Evolutionary conservation across 2,329 filamentous ascomycete genomes (phyloP).

Genomic region (Nectriaceae sp.): DNA sequence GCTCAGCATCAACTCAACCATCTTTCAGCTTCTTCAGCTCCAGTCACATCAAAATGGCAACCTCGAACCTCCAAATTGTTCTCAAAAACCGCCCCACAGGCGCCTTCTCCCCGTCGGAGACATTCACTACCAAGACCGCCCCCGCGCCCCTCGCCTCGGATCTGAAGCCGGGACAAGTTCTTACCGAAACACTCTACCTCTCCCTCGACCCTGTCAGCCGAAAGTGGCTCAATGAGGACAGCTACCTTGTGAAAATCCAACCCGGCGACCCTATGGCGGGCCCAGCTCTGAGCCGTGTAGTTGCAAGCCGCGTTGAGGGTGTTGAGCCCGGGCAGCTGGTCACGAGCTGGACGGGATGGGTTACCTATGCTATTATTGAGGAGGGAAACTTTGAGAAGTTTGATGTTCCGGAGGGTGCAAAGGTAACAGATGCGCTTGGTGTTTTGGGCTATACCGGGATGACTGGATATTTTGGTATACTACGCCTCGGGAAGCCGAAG

Average conservation of each 20-base stretch:
- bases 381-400: constrained; percentile 43
- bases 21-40: constrained; percentile 4
- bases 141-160: constrained; percentile 47
- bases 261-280: constrained; percentile 63
- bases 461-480: constrained; percentile 70
- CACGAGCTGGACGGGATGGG: constrained; percentile 56
- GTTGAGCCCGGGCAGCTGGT: constrained; percentile 37
- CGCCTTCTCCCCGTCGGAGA: constrained; percentile 59
- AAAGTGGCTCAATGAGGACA: constrained; percentile 61
- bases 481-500: constrained; percentile 62
- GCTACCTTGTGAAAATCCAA: constrained; percentile 58
- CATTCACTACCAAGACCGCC: constrained; percentile 54
- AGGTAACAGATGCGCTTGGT: constrained; percentile 51
- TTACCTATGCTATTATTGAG: constrained; percentile 57
- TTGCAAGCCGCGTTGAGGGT: constrained; percentile 32
- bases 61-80: constrained; percentile 38
- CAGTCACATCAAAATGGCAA: neutral
- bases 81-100: constrained; percentile 59
- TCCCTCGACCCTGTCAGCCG: constrained; percentile 70
- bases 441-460: constrained; percentile 63
- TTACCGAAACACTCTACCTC: constrained; percentile 57
- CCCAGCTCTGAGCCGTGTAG: constrained; percentile 54
- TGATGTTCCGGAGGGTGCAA: constrained; percentile 37
- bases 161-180: constrained; percentile 59
- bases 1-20: too few relatives aligned